Conservation (phyloP, 495 filamentous ascomycete genomes). For the Geoglossum glabrum region DNA sequence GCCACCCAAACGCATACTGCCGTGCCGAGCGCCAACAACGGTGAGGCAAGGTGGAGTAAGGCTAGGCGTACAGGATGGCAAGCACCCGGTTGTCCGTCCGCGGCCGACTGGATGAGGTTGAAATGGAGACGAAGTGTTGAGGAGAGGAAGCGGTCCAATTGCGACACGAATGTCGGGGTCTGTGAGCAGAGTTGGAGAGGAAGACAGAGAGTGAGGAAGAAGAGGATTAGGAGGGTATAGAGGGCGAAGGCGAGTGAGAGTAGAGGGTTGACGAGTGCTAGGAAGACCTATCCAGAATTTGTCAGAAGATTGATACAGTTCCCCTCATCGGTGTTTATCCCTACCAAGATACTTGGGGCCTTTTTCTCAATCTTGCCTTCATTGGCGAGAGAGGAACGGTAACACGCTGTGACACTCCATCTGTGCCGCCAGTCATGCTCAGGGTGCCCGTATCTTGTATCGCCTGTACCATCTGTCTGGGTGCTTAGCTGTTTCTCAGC, state of each 20-base stretch:
- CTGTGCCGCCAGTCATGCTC: not conserved
- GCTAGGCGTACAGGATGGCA: conserved; percentile 15
- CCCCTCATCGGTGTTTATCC: not conserved
- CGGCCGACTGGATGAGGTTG: not conserved
- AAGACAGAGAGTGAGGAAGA: not conserved
- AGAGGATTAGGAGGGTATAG: not conserved
- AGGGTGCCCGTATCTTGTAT: not conserved
- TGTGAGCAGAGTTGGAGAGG: not conserved
- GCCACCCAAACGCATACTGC: conserved; percentile 37
- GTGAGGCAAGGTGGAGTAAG: conserved; percentile 30
- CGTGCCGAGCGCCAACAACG: conserved; percentile 31
- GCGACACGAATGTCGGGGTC: not conserved
- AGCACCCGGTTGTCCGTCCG: not conserved
- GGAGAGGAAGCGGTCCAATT: not conserved
- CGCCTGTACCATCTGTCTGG: not conserved
- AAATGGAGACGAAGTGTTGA: not conserved
- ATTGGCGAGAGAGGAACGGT: not conserved
- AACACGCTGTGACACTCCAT: not conserved
- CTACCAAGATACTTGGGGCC: not conserved
- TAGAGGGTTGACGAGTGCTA: not conserved
- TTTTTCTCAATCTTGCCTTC: not conserved
- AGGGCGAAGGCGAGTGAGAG: not conserved
- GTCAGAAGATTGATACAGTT: not conserved
- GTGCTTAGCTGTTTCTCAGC: not conserved
- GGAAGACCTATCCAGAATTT: not conserved